A percentile compares a stretch with the other conserved stretches of the same genome.
phyloP scores from a whole-genome alignment of 1,284 basidiomycete species.

The Tetrapyrgos nigripes region DNA sequence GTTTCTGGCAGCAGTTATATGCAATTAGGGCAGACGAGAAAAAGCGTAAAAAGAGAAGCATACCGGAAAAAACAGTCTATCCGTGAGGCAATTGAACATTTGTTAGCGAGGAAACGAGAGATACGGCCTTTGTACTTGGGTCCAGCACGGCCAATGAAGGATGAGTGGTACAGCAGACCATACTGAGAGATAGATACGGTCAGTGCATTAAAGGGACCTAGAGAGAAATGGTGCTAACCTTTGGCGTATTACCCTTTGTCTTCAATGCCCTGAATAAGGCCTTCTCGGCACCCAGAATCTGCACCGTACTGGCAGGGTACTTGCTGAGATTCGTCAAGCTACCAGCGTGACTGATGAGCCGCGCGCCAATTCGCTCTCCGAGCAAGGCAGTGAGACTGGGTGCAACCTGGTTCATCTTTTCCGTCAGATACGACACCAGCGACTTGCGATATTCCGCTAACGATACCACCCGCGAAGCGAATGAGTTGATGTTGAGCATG shows the following conservation, averaged over 20 bases:
- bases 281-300: conserved; percentile 98
- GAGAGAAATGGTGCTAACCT: conserved; percentile 56
- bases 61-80: conserved; percentile 97
- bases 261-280: conserved; percentile 97
- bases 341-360: conserved; percentile 97
- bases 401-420: conserved; percentile 99
- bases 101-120: conserved; percentile 98
- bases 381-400: conserved; percentile 95
- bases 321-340: conserved; percentile 97
- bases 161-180: conserved; percentile 91
- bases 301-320: conserved; percentile 97
- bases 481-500: conserved; percentile 95
- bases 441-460: conserved; percentile 95
- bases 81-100: conserved; percentile 96
- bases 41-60: background rate
- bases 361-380: conserved; percentile 94
- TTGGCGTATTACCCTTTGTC: conserved; percentile 99
- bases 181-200: conserved; percentile 58
- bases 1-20: conserved; percentile 55
- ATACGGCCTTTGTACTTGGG: conserved; percentile 98
- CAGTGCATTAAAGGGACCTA: background rate
- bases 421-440: conserved; percentile 87
- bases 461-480: conserved; percentile 91
- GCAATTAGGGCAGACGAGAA: background rate
- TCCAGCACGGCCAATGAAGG: conserved; percentile 95